Base-by-base conservation (phyloP, 106 monocot genomes). In the Allium fistulosum region DNA sequence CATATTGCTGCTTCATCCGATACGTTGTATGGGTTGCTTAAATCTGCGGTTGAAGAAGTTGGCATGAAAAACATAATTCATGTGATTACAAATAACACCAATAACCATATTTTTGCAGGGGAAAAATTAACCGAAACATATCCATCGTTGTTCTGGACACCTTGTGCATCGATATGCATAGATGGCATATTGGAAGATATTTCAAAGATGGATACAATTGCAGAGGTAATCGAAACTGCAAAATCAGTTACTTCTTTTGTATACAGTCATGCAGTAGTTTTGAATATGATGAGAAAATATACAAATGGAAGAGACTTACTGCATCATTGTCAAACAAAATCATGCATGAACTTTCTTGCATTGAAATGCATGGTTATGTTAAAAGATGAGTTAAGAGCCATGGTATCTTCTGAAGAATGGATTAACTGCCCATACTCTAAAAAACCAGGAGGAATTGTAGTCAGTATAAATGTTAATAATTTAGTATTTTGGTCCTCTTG, bases 81-180 rank as follows among this genome's bases (percentile, higher is more conserved):
- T 62, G 84, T 99, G 52, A 79, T 99, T 17, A 93, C 99, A 2
- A 87, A 69, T 57, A 79, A 74, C 51, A 70, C 87, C 0, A 90
- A 93, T 8, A 76, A 51, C 11, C 81, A 99, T 81, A 79, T 73
- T 26, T 28, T 78, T 55, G 99, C 93, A 4, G 93, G 90, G 46
- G 87, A 78, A 55, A 87, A 76, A 71, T 52, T 99, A 61, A 70
- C 68, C 0, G 93, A 93, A 14, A 52, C 79, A 53, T 99, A 79
- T 63, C 92, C 99, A 3, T 87, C 89, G 4, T 48, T 99, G 77
- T 99, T 99, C 49, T 99, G 99, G 99, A 87, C 77, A 0, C 83
- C 87, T 5, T 99, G 99, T 63, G 74, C 93, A 62, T 76, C 87
- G 47, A 82, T 76, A 65, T 87, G 87, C 74, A 71, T 99, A 12